A percentile compares a stretch with the other conserved stretches of the same genome.
These are phyloP conservation scores for Nemania abortiva DNA, from an alignment of 2,329 filamentous ascomycete species.

Conservation along the genomic window DNA sequence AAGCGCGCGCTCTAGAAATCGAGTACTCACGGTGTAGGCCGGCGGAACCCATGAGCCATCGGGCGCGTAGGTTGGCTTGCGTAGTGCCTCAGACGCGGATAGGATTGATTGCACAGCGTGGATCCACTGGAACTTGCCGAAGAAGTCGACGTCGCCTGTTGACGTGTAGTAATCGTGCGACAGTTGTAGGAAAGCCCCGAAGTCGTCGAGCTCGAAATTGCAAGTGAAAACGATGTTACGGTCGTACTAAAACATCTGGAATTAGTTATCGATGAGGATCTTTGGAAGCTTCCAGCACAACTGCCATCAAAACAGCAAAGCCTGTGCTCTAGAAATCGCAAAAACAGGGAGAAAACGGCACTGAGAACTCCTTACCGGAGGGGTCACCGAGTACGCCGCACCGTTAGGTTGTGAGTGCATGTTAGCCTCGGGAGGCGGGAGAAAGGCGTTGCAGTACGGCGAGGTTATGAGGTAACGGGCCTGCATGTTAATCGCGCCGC, in stretches of 20 bases:
- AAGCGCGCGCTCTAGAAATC: no score
- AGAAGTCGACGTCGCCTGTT: constrained; percentile 79
- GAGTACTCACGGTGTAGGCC: constrained; percentile 65
- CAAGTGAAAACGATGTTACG: constrained; percentile 85
- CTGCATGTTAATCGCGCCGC: constrained; percentile 79
- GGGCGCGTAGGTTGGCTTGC: constrained; percentile 69
- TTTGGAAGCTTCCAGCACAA: no score
- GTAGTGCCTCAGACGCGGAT: constrained; percentile 75
- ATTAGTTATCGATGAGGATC: no score
- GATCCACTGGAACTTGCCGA: constrained; percentile 79
- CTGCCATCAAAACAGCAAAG: no score
- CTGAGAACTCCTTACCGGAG: no score
- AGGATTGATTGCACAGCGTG: constrained; percentile 78
- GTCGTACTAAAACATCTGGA: no score
- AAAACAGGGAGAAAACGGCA: no score
- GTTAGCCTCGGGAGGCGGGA: constrained; percentile 82
- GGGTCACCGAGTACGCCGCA: constrained; percentile 69
- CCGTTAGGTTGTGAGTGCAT: constrained; percentile 69
- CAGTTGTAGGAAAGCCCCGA: constrained; percentile 87
- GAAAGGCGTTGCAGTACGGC: constrained; percentile 92
- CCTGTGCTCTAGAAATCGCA: no score
- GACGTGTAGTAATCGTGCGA: constrained; percentile 82
- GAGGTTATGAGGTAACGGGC: constrained; percentile 74
- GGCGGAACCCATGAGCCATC: constrained; percentile 49
- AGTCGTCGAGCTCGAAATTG: constrained; percentile 94